phyloP scores from a whole-genome alignment of 1,284 basidiomycete species.

The Ceratobasidium papillatum region DNA sequence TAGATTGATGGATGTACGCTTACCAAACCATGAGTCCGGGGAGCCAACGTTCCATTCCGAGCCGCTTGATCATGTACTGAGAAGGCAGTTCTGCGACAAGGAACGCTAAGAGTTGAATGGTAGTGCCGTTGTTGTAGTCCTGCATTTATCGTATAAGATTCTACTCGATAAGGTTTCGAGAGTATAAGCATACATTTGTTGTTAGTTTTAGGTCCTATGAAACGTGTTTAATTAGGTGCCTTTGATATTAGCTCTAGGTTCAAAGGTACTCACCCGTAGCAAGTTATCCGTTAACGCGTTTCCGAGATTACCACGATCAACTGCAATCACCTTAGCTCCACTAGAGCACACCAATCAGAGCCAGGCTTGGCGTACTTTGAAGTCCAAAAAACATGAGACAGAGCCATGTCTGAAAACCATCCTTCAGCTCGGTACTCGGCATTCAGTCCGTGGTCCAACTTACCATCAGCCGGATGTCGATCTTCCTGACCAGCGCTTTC shows the following conservation, averaged over 20 bases:
- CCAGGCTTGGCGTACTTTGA: slow-evolving; percentile 19
- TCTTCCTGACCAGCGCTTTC: slow-evolving; percentile 16
- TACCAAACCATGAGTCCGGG: slow-evolving; percentile 33
- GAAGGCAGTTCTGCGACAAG: slow-evolving; percentile 23
- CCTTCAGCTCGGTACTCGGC: not conserved
- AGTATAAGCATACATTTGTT: slow-evolving; percentile 1
- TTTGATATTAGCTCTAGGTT: not conserved
- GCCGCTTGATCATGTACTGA: slow-evolving; percentile 35
- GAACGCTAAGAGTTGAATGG: slow-evolving; percentile 23
- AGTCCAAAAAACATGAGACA: slow-evolving; percentile 36
- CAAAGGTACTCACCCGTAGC: not conserved
- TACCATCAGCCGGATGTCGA: slow-evolving; percentile 27
- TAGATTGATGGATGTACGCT: not conserved
- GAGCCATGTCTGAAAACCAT: slow-evolving; percentile 28
- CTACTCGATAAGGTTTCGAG: not conserved
- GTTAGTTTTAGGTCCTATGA: slow-evolving; percentile 23
- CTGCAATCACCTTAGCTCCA: not conserved
- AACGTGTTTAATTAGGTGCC: not conserved
- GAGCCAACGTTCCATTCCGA: slow-evolving; percentile 36
- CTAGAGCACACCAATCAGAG: not conserved
- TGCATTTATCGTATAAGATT: not conserved
- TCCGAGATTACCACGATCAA: slow-evolving; percentile 27
- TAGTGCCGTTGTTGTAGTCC: slow-evolving; percentile 37
- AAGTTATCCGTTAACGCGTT: slow-evolving; percentile 35
- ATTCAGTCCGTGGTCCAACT: not conserved